Conservation (phyloP, 2,329 filamentous ascomycete species). For the Aureobasidium melanogenum region DNA sequence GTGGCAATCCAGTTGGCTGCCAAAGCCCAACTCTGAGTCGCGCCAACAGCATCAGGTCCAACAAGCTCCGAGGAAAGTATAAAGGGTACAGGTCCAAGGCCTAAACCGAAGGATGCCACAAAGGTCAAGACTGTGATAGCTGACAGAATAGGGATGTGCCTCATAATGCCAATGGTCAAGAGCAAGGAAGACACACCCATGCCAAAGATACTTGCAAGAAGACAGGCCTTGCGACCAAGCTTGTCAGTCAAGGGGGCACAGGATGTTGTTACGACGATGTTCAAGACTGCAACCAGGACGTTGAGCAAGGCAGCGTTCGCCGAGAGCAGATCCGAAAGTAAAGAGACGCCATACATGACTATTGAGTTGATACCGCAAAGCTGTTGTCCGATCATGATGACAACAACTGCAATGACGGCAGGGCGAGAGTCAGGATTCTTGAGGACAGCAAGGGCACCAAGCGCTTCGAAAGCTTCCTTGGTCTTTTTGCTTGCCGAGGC, state of each 20-base stretch:
- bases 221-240: slow-evolving; percentile 76
- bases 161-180: slow-evolving; percentile 72
- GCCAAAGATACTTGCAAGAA: slow-evolving; percentile 72
- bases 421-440: slow-evolving; percentile 62
- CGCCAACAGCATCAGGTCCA: slow-evolving; percentile 79
- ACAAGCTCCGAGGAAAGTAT: slow-evolving; percentile 89
- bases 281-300: slow-evolving; percentile 77
- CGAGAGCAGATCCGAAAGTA: slow-evolving; percentile 72
- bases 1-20: slow-evolving; percentile 85
- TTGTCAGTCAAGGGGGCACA: slow-evolving; percentile 81
- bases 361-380: slow-evolving; percentile 90
- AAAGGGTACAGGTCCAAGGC: slow-evolving; percentile 88
- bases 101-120: slow-evolving; percentile 81
- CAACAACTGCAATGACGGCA: slow-evolving; percentile 80
- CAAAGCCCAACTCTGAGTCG: slow-evolving; percentile 80
- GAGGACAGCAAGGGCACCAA: slow-evolving; percentile 48
- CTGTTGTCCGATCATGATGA: slow-evolving; percentile 89
- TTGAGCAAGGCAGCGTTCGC: slow-evolving; percentile 76
- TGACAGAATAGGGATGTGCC: slow-evolving; percentile 63
- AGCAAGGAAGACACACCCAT: slow-evolving; percentile 73
- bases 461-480: slow-evolving; percentile 20
- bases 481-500: slow-evolving; percentile 21
- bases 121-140: slow-evolving; percentile 76
- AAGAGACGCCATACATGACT: slow-evolving; percentile 94
- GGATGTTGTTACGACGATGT: slow-evolving; percentile 70